Evolutionary conservation across 2,329 filamentous ascomycete species (phyloP).

Genomic region (Podosphaera fusca): DNA sequence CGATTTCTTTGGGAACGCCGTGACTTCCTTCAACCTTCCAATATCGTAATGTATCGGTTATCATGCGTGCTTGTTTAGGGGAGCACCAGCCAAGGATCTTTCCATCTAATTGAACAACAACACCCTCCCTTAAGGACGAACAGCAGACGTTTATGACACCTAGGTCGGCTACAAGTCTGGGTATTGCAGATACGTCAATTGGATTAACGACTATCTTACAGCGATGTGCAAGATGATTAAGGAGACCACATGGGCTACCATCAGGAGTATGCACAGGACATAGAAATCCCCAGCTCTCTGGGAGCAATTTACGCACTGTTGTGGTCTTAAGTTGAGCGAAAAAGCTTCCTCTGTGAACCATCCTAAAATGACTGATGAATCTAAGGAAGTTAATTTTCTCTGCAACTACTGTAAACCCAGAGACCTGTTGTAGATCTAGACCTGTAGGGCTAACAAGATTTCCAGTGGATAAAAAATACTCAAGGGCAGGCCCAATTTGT

Average conservation of each 20-base stretch:
- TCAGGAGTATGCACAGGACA: constrained; percentile 96
- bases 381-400: constrained; percentile 98
- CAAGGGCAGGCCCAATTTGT: constrained; percentile 64
- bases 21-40: constrained; percentile 88
- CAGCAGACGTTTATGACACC: constrained; percentile 57
- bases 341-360: constrained; percentile 97
- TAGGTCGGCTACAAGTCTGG: constrained; percentile 51
- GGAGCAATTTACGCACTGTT: constrained; percentile 80
- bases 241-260: constrained; percentile 76
- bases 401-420: constrained; percentile 87
- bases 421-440: constrained; percentile 80
- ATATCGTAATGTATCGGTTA: constrained; percentile 69
- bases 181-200: constrained; percentile 52
- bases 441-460: constrained; percentile 82
- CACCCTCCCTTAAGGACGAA: constrained; percentile 58
- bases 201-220: constrained; percentile 65
- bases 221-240: constrained; percentile 91
- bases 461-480: constrained; percentile 92
- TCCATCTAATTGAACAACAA: constrained; percentile 78
- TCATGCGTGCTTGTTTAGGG: constrained; percentile 56
- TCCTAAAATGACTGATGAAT: constrained; percentile 96
- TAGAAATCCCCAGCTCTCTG: constrained; percentile 94
- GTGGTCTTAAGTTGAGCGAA: constrained; percentile 96
- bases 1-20: constrained; percentile 58
- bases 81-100: constrained; percentile 76